Evolutionary conservation across 2,329 filamentous ascomycete species (phyloP), one percentile per base, ranked within the genome.

Genomic region (Pezicula rhizophila): DNA sequence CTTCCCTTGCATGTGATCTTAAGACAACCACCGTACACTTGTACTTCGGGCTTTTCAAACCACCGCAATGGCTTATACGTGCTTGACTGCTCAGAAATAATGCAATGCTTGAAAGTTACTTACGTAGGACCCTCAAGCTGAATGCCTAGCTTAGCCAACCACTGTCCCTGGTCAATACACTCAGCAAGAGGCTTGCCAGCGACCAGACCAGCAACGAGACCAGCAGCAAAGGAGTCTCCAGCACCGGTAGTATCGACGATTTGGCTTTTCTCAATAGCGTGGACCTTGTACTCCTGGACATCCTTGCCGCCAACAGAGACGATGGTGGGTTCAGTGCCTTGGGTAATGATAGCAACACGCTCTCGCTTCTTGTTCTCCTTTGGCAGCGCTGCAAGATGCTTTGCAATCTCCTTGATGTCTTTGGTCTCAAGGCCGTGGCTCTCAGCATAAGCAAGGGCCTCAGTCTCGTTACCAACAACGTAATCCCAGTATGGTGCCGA

Each of bases 191-290:
- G 68, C 75, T 93, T 88, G 69, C 87, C 89, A 70, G 92, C 78
- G 54, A 96, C 84, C 56, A 97, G 76, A 65, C 91, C 93, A 46
- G 93, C 93, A 49, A 89, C 77, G 72, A 99, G 90, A 56, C 93
- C 93, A 65, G 90, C 93, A 51, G 93, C 92, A 64, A 99, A 99
- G 46, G 93, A 92, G 67, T 99, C 93, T 67, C 90, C 93, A 54
- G 93, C 93, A 66, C 93, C 93, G 67, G 92, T 97, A 69, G 92
- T 97, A 73, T 99, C 93, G 70, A 87, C 87, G 72, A 99, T 97
- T 72, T 87, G 75, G 45, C 80, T 78, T 67, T 79, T 75, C 58
- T 80, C 76, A 62, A 99, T 92, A 60, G 81, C 76, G 67, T 88
- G 89, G 45, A 99, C 90, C 17, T 84, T 78, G 75, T 84, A 93